phyloP scores from a whole-genome alignment of 495 filamentous ascomycete species.

The Rostrohypoxylon terebratum region DNA sequence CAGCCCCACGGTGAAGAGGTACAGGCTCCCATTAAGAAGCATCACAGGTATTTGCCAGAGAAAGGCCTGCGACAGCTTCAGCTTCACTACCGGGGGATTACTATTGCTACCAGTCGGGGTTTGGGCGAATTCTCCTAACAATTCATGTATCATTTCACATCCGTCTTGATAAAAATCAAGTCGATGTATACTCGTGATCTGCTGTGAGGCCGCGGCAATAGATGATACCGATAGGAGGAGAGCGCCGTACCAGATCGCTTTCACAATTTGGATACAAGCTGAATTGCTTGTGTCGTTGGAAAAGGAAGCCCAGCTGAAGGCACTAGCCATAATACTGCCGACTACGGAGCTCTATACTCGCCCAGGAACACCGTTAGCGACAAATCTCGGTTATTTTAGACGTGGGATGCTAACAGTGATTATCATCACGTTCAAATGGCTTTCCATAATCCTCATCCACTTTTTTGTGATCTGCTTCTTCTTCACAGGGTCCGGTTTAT shows the following conservation, averaged over 20 bases:
- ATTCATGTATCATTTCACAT: neutral
- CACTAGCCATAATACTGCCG: neutral
- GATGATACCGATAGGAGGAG: neutral
- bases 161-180: neutral
- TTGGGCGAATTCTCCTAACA: neutral
- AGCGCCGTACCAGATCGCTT: neutral
- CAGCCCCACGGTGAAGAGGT: neutral
- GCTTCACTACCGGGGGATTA: neutral
- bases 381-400: neutral
- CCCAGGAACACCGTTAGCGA: neutral
- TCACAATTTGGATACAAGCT: conserved; percentile 1
- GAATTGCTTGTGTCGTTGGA: neutral
- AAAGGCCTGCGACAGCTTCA: neutral
- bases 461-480: neutral
- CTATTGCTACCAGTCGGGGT: neutral
- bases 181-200: neutral
- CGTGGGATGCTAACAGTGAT: neutral
- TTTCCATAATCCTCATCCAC: neutral
- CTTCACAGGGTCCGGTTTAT: neutral
- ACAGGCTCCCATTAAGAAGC: neutral
- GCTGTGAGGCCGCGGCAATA: neutral
- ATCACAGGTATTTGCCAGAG: conserved; percentile 1
- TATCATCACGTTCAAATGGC: neutral
- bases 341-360: neutral
- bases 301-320: neutral